Evolutionary conservation across 257 asterid genomes (phyloP).

Genomic region (Fraxinus excelsior): DNA sequence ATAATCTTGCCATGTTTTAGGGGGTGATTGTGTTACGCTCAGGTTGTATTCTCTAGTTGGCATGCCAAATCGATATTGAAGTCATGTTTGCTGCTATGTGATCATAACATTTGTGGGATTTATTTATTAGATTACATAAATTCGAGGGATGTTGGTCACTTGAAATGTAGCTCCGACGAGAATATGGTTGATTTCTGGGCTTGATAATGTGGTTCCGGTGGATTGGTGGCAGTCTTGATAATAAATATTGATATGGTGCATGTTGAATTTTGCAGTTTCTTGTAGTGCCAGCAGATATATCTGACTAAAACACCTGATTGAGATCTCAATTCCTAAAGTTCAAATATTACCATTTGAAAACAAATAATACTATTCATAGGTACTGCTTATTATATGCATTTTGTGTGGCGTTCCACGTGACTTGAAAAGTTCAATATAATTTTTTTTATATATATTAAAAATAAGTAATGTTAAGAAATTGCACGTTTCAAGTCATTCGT

Average conservation of each 20-base stretch:
- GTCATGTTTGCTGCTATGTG: constrained; percentile 2
- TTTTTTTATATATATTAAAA: too few relatives aligned
- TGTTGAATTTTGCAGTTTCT: background rate
- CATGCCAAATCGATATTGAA: background rate
- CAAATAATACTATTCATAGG: too few relatives aligned
- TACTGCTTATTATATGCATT: too few relatives aligned
- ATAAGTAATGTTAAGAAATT: too few relatives aligned
- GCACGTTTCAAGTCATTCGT: too few relatives aligned
- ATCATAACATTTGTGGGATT: background rate
- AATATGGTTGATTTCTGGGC: background rate
- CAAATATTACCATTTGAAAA: too few relatives aligned
- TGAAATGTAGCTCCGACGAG: background rate
- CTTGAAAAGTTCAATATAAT: too few relatives aligned
- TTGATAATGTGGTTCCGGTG: background rate
- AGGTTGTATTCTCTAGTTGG: too few relatives aligned
- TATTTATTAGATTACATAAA: background rate
- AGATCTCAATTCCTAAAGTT: too few relatives aligned
- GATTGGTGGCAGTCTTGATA: background rate
- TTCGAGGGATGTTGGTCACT: background rate
- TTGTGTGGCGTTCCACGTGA: too few relatives aligned
- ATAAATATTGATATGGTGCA: background rate
- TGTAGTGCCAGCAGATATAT: background rate
- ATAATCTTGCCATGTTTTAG: constrained; percentile 32
- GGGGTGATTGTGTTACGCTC: too few relatives aligned
- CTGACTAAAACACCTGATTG: background rate